These are phyloP conservation scores for Albizia julibrissin DNA, from an alignment of 306 rosid species.

Conservation along the genomic window DNA sequence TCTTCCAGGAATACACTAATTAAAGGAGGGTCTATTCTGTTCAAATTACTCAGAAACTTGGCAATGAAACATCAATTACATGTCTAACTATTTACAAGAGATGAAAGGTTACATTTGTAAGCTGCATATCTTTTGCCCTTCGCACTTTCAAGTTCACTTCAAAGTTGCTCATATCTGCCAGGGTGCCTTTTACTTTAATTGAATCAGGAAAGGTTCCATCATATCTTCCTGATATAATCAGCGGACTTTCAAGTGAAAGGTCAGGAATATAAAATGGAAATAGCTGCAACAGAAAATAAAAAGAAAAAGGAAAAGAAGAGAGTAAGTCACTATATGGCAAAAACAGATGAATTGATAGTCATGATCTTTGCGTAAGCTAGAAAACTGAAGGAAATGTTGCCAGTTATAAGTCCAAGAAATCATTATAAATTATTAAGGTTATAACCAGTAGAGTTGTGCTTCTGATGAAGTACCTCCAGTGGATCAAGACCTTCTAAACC, in stretches of 20 bases:
- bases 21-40: neutral
- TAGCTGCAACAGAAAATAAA: conserved; percentile 52
- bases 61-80: neutral
- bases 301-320: neutral
- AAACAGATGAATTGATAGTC: conserved; percentile 16
- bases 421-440: neutral
- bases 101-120: conserved; percentile 61
- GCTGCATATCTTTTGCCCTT: conserved; percentile 77
- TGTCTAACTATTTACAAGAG: neutral
- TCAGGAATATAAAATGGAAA: conserved; percentile 74
- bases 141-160: conserved; percentile 60
- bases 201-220: conserved; percentile 69
- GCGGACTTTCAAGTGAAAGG: conserved; percentile 70
- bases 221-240: conserved; percentile 89
- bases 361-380: conserved; percentile 16
- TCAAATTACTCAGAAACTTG: conserved; percentile 5
- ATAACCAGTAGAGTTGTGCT: conserved; percentile 6
- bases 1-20: conserved; percentile 25
- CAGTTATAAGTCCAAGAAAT: conserved; percentile 15
- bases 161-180: conserved; percentile 70
- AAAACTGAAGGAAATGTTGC: conserved; percentile 4
- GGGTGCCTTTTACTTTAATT: conserved; percentile 65
- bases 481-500: conserved; percentile 70
- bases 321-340: conserved; percentile 11
- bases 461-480: conserved; percentile 57